Percentiles rank a stretch among this genome's conserved stretches.
Conservation (phyloP, 768 basidiomycete species). For the Dioszegia crocea region DNA sequence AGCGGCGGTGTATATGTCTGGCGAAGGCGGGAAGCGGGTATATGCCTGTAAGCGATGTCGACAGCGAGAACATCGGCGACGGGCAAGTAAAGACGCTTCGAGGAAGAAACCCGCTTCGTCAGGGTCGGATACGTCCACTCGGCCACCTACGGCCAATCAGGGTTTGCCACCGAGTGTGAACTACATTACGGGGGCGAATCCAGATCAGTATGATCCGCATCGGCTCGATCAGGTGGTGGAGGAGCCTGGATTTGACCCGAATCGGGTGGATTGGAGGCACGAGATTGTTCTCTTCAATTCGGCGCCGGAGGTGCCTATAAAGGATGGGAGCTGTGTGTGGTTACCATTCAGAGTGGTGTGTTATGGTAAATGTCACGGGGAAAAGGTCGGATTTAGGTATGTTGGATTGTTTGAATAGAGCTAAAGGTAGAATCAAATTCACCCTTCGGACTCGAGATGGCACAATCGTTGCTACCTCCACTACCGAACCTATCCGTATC, state of each 20-base stretch:
- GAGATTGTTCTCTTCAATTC: constrained; percentile 93
- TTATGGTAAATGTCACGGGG: constrained; percentile 96
- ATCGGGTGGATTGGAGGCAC: constrained; percentile 47
- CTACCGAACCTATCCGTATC: constrained; percentile 90
- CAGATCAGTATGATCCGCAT: constrained; percentile 40
- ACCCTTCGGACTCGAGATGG: constrained; percentile 75
- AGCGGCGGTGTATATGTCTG: constrained; percentile 45
- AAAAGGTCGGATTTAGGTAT: constrained; percentile 80
- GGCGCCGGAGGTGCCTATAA: constrained; percentile 81
- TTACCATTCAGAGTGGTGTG: constrained; percentile 95
- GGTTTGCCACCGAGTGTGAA: constrained; percentile 28
- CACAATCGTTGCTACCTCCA: constrained; percentile 72
- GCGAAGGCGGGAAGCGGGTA: constrained; percentile 38
- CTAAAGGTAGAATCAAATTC: constrained; percentile 65
- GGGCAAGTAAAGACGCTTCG: constrained; percentile 34
- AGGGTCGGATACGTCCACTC: constrained; percentile 31
- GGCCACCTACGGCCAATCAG: not conserved
- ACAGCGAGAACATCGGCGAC: constrained; percentile 32
- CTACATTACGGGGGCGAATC: constrained; percentile 35
- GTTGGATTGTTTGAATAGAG: constrained; percentile 6
- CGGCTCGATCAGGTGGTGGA: constrained; percentile 29
- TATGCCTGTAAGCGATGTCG: constrained; percentile 46
- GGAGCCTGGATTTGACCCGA: constrained; percentile 40
- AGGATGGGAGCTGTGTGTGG: constrained; percentile 68
- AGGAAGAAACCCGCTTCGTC: constrained; percentile 30